These are phyloP conservation scores for Boletus pseudo-olivaceus DNA, from an alignment of 768 basidiomycete genomes.

Conservation along the genomic window DNA sequence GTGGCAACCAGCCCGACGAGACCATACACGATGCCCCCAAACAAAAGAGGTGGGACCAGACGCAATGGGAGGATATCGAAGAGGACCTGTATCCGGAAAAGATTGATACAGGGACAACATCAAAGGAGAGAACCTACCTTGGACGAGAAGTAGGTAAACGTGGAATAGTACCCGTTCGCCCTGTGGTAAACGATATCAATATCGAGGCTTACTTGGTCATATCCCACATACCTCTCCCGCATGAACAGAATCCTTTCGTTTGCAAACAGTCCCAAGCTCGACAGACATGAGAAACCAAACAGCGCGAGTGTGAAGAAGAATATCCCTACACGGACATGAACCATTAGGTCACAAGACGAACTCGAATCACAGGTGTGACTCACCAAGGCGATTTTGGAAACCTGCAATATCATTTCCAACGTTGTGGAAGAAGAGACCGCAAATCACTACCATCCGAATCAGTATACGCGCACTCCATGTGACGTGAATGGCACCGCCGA, in stretches of 20 bases:
- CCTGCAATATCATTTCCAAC: conserved; percentile 93
- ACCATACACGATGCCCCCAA: conserved; percentile 93
- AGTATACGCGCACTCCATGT: neutral
- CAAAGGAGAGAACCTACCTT: conserved; percentile 49
- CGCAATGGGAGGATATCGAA: conserved; percentile 96
- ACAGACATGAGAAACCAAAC: conserved; percentile 95
- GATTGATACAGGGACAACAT: neutral
- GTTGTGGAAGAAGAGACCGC: conserved; percentile 90
- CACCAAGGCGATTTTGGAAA: conserved; percentile 92
- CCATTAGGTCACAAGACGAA: neutral
- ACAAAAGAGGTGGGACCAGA: conserved; percentile 91
- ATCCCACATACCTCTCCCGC: conserved; percentile 76
- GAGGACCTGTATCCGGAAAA: conserved; percentile 54
- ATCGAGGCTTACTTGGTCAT: neutral
- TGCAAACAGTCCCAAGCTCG: conserved; percentile 90
- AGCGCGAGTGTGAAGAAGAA: conserved; percentile 98
- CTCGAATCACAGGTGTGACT: conserved; percentile 7
- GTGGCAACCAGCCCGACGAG: conserved; percentile 93
- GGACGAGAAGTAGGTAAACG: conserved; percentile 94
- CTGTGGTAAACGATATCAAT: conserved; percentile 37
- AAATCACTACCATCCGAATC: conserved; percentile 55
- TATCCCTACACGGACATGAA: conserved; percentile 48
- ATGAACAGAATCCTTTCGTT: conserved; percentile 96
- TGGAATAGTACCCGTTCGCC: conserved; percentile 96
- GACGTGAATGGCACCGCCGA: neutral